Conservation (phyloP, 139 green algal species). For the Ostreobium quekettii region DNA sequence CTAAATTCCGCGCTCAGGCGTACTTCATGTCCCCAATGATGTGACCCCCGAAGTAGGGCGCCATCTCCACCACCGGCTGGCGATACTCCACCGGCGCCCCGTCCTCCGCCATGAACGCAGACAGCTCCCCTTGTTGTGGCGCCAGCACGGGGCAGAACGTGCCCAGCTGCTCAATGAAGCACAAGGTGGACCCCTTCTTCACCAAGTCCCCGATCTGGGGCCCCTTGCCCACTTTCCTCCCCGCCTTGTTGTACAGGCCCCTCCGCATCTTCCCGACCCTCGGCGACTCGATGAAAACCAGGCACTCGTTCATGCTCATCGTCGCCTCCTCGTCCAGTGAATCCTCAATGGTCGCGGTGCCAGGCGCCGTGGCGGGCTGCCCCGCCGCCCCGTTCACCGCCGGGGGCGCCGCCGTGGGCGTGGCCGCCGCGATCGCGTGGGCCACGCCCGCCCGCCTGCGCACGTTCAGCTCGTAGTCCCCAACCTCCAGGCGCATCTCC, state of each 20-base stretch:
- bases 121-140: conserved; percentile 73
- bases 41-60: conserved; percentile 77
- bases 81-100: conserved; percentile 74
- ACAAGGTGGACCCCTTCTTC: conserved; percentile 78
- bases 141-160: conserved; percentile 45
- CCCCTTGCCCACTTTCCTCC: conserved; percentile 9
- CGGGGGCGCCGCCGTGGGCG: conserved; percentile 14
- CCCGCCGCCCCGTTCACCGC: conserved; percentile 16
- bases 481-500: conserved; percentile 75
- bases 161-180: conserved; percentile 90
- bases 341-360: conserved; percentile 4
- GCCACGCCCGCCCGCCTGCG: conserved; percentile 7
- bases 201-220: conserved; percentile 25
- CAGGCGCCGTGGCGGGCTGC: neutral
- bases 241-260: conserved; percentile 15
- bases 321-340: conserved; percentile 41
- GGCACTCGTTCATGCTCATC: conserved; percentile 59
- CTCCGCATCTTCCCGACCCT: conserved; percentile 47
- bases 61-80: conserved; percentile 54
- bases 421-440: conserved; percentile 7
- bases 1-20: no score
- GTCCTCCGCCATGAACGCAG: conserved; percentile 65
- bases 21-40: conserved; percentile 84
- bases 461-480: conserved; percentile 62
- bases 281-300: conserved; percentile 55